Conservation (phyloP, 2,329 filamentous ascomycete species). For the Trichoderma koningiopsis region DNA sequence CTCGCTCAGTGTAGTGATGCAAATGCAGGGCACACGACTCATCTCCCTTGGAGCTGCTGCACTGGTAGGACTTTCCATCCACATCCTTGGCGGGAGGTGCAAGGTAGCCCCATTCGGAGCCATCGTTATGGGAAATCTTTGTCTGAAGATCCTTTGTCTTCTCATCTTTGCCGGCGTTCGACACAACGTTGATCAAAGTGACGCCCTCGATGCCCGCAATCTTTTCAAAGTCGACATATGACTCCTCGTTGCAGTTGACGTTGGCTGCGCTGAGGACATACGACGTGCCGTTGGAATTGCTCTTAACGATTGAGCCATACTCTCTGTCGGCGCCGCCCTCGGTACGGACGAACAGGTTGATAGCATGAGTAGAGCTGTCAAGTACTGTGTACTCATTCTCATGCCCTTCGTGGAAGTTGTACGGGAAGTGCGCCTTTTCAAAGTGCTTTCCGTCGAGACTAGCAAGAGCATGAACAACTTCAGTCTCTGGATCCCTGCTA, state of each 20-base stretch:
- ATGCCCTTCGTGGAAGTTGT: slow-evolving; percentile 76
- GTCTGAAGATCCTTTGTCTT: slow-evolving; percentile 83
- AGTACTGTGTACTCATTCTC: slow-evolving; percentile 88
- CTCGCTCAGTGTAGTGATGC: slow-evolving; percentile 91
- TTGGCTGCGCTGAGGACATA: slow-evolving; percentile 81
- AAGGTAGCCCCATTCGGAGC: slow-evolving; percentile 80
- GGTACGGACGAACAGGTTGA: slow-evolving; percentile 91
- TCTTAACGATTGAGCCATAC: slow-evolving; percentile 91
- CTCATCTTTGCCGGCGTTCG: slow-evolving; percentile 73
- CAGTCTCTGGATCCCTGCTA: slow-evolving; percentile 66
- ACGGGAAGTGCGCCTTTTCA: slow-evolving; percentile 81
- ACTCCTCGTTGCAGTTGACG: slow-evolving; percentile 76
- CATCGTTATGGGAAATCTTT: slow-evolving; percentile 95
- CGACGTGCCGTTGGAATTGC: slow-evolving; percentile 95
- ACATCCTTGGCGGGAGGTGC: slow-evolving; percentile 70
- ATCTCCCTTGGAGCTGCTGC: slow-evolving; percentile 59
- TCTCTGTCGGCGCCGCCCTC: slow-evolving; percentile 64
- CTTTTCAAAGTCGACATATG: slow-evolving; percentile 95
- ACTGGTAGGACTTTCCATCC: slow-evolving; percentile 71
- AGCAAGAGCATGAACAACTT: slow-evolving; percentile 73
- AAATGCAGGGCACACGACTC: slow-evolving; percentile 84
- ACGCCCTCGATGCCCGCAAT: slow-evolving; percentile 91
- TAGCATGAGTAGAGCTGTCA: slow-evolving; percentile 89
- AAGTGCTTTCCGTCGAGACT: slow-evolving; percentile 85
- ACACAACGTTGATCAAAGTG: slow-evolving; percentile 80